Conservation (phyloP, 441 rosid species). For the Erodium moschatum region DNA sequence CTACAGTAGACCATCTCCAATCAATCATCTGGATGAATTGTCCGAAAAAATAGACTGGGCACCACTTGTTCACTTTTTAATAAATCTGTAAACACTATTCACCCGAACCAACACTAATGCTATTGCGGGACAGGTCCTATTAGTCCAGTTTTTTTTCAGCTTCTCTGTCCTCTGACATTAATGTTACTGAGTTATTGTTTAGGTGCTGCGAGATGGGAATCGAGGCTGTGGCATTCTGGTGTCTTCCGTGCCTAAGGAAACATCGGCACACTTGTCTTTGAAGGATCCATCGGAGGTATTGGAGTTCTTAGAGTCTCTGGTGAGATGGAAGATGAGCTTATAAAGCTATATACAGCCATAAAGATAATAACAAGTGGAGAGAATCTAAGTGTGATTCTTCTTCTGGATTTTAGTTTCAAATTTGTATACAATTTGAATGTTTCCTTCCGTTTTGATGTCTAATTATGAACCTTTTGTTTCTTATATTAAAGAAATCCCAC, state of each 20-base stretch:
- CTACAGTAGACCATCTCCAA: too few relatives aligned
- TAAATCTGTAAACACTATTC: too few relatives aligned
- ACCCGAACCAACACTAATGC: too few relatives aligned
- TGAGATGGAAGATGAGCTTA: slow-evolving; percentile 40
- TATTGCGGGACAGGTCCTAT: too few relatives aligned
- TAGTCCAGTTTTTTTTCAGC: too few relatives aligned
- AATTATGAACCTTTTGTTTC: too few relatives aligned
- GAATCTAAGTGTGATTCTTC: background rate
- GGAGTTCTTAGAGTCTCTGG: slow-evolving; percentile 61
- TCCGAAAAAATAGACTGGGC: too few relatives aligned
- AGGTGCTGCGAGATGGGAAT: slow-evolving; percentile 57
- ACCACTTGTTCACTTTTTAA: too few relatives aligned
- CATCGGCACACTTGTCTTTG: slow-evolving; percentile 61
- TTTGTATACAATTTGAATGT: background rate
- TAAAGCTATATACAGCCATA: background rate
- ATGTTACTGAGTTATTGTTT: background rate
- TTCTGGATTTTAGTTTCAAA: background rate
- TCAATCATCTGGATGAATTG: too few relatives aligned
- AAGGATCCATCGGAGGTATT: slow-evolving; percentile 66
- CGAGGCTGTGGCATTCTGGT: slow-evolving; percentile 74
- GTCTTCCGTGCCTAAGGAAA: slow-evolving; percentile 66
- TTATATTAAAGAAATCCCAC: too few relatives aligned
- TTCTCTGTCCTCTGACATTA: too few relatives aligned
- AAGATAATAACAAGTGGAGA: too few relatives aligned
- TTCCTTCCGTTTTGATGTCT: background rate